These are phyloP conservation scores for Metschnikowia cerradonensis DNA, from an alignment of 805 yeast genomes.

Conservation along the genomic window DNA sequence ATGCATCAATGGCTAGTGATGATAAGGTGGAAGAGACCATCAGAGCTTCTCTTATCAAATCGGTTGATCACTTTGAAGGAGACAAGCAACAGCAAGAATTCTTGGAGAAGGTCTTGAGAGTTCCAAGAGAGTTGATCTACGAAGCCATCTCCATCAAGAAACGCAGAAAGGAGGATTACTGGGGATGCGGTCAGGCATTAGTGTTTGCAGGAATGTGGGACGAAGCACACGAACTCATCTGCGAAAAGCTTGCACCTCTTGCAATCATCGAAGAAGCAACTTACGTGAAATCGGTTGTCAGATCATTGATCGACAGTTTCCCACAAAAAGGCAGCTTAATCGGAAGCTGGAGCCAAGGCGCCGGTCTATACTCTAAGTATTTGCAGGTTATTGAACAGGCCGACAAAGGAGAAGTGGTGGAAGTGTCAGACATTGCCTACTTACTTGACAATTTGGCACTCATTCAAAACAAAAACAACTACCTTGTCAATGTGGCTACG, in stretches of 20 bases:
- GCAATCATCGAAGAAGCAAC: conserved; percentile 51
- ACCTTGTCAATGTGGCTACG: conserved; percentile 38
- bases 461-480: conserved; percentile 22
- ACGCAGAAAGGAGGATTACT: conserved; percentile 45
- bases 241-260: conserved; percentile 65
- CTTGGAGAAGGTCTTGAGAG: conserved; percentile 35
- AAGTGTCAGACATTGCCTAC: conserved; percentile 26
- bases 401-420: conserved; percentile 14
- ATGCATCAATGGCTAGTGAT: conserved; percentile 54
- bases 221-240: conserved; percentile 60
- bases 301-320: conserved; percentile 38
- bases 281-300: conserved; percentile 33
- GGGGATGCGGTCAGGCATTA: conserved; percentile 58
- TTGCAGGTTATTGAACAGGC: conserved; percentile 25
- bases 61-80: conserved; percentile 26
- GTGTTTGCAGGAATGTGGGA: conserved; percentile 56
- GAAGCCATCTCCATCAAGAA: conserved; percentile 60
- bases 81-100: conserved; percentile 28
- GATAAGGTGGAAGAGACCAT: conserved; percentile 40
- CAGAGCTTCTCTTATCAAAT: conserved; percentile 29
- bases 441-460: conserved; percentile 46
- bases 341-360: conserved; percentile 53
- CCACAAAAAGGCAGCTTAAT: conserved; percentile 39
- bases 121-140: conserved; percentile 48
- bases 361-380: conserved; percentile 54